Base-by-base conservation (phyloP, 108 stramenopile genomes). In the Cyclotella atomus region DNA sequence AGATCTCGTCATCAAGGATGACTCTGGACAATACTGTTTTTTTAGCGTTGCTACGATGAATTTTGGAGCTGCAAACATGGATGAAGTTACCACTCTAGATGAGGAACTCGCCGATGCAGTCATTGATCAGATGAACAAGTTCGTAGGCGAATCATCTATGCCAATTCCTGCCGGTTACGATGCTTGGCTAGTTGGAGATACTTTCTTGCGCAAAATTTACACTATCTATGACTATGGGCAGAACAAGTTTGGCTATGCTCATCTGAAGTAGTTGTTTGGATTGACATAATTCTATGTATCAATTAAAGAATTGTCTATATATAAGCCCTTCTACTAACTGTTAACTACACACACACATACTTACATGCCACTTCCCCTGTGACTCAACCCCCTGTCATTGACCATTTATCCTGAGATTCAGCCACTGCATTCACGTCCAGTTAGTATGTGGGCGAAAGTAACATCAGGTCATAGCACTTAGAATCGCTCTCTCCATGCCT, bases 151-250 rank as follows among this genome's bases (percentile, higher is more conserved):
- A 75, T 67, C 84, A 24, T 80, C 66, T 53, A 81, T 89, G 38
- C 89, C 90, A 43, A 44, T 90, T n/a, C 77, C 84, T 25, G 55
- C 34, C 43, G 80, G 75, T 0, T 64, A 55, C 10, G 85, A 88
- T 20, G 67, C 80, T 2, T 93, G 91, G 91, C 90, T 94, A 46
- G 68, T 94, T 38, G 94, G 94, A 30, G 94, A 95, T 75, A 82
- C 84, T 55, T 95, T 91, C 87, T 67, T 95, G 77, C 84, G 90
- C 53, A 83, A 93, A 80, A 86, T 87, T 53, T 92, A 91, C 87
- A 75, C 83, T 33, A 81, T 88, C 45, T 95, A 85, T 56, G 89
- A 95, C 82, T 65, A 73, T 52, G 56, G 64, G 15, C 70, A 84
- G n/a, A 63, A 85, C 55, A 79, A 71, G 34, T 67, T 90, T 57